Base-by-base conservation (phyloP, 2,329 filamentous ascomycete genomes). In the Sporothrix brasiliensis region DNA sequence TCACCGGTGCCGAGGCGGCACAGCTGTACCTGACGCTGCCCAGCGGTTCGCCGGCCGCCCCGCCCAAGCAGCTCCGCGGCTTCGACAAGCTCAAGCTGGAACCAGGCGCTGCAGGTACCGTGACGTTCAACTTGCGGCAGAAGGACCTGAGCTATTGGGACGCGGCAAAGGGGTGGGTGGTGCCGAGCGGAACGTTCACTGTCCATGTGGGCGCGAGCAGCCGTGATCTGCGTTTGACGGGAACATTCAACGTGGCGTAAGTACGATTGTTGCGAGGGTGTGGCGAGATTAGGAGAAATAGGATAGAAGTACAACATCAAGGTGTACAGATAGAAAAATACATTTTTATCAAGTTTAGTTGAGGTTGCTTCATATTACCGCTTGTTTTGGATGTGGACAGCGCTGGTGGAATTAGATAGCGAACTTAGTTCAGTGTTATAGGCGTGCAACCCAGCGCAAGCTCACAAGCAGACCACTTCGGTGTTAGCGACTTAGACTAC, bases 121-220 rank as follows among this genome's bases (percentile, higher is more conserved):
- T 87, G 2, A 80, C 77, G 0, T 85, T 91, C 74, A 79, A 81
- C 16, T 76, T 92, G 44, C 84, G 82, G 49, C 81, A 87, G 53
- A 84, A 87, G 67, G 89, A 91, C 76, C 73, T 92, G 52, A 89
- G 87, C 74, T 85, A 89, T 70, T 91, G 89, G 89, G 86, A 91
- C 76, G 78, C 79, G 0, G 74, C 77, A 52, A 87, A 91, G 79
- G 83, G 88, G 68, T 93, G 90, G 90, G 75, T 83, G 3, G 77
- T 87, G 60, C 84, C 85, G 6, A 74, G 75, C 19, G 83, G 83
- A 0, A 77, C 74, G 16, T 84, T 84, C 74, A 78, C 73, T 0
- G 76, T 85, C 44, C 77, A 74, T 11, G 80, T 85, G 0, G 83
- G 83, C 1, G 78, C 83, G 2, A 85, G 83, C 72, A 84, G 83